Percentiles rank a stretch among this genome's conserved stretches.
Conservation (phyloP, 495 filamentous ascomycete genomes). For the Annulohypoxylon nitens region DNA sequence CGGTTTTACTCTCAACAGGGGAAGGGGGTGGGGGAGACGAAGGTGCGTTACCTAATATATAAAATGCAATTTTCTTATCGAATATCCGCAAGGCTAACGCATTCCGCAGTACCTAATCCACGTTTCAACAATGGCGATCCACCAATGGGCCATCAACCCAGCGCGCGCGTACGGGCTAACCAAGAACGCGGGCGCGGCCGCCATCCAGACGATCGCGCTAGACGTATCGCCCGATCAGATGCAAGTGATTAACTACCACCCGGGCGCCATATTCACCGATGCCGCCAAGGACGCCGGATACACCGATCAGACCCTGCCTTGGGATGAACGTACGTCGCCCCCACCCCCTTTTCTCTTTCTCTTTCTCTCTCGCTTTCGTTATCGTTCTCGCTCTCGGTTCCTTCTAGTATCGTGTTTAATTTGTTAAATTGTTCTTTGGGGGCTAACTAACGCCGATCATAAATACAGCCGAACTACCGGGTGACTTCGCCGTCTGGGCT, state of each 20-base stretch:
- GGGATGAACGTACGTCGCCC: slow-evolving; percentile 55
- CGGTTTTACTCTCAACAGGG: slow-evolving; percentile 51
- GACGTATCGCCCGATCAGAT: slow-evolving; percentile 49
- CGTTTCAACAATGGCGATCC: slow-evolving; percentile 51
- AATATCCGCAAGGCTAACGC: background rate
- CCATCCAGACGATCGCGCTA: slow-evolving; percentile 55
- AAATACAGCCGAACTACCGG: slow-evolving; percentile 57
- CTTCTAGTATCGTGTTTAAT: background rate
- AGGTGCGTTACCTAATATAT: slow-evolving; percentile 21
- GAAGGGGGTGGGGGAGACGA: slow-evolving; percentile 7
- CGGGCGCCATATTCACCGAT: slow-evolving; percentile 56
- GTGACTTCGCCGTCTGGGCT: slow-evolving; percentile 64
- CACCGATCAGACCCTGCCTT: slow-evolving; percentile 34
- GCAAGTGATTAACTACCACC: slow-evolving; percentile 62
- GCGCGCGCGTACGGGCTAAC: slow-evolving; percentile 50
- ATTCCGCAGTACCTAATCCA: slow-evolving; percentile 52
- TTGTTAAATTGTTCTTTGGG: too few relatives aligned
- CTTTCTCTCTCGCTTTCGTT: background rate
- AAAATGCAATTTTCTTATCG: background rate
- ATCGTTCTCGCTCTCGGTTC: background rate
- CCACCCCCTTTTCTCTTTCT: background rate
- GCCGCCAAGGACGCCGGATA: slow-evolving; percentile 37
- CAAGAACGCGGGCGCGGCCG: slow-evolving; percentile 56
- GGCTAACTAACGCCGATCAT: background rate
- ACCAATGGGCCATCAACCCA: slow-evolving; percentile 36